Percentiles rank a stretch among this genome's conserved stretches.
phyloP scores from a whole-genome alignment of 192 early-diverging fungal genomes.

The Thamnidium elegans region DNA sequence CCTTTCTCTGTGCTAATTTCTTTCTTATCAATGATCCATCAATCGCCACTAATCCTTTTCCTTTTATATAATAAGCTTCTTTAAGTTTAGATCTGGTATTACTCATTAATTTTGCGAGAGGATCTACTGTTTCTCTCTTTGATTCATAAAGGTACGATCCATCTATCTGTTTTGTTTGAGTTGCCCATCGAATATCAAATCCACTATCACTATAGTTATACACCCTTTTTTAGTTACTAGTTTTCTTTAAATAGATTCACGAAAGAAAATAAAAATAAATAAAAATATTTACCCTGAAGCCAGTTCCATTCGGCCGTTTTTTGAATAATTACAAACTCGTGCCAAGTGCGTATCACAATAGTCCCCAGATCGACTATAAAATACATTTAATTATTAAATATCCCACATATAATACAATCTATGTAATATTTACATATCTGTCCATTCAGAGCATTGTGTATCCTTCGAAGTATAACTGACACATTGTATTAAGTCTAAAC shows the following conservation, averaged over 20 bases:
- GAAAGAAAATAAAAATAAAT: neutral
- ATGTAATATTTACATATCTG: conserved; percentile 14
- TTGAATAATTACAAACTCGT: conserved; percentile 9
- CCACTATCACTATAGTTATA: conserved; percentile 5
- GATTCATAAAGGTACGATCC: conserved; percentile 1
- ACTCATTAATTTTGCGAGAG: too few relatives aligned
- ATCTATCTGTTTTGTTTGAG: neutral
- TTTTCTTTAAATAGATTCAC: neutral
- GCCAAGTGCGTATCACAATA: conserved; percentile 21
- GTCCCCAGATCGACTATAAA: conserved; percentile 24
- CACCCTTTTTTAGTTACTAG: neutral
- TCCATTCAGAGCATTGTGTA: conserved; percentile 17
- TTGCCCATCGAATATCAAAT: conserved; percentile 26
- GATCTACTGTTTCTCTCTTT: neutral
- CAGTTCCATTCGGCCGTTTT: conserved; percentile 28
- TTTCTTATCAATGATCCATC: neutral
- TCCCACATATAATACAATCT: too few relatives aligned
- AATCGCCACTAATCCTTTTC: conserved; percentile 3
- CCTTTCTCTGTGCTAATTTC: neutral
- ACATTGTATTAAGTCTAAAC: conserved; percentile 21
- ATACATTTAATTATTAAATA: too few relatives aligned
- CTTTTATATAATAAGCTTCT: conserved; percentile 9
- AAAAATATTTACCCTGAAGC: conserved; percentile 22
- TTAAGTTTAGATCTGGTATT: neutral
- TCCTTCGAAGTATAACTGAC: neutral